Base-by-base conservation (phyloP, 306 rosid genomes). In the Lathyrus aphaca region DNA sequence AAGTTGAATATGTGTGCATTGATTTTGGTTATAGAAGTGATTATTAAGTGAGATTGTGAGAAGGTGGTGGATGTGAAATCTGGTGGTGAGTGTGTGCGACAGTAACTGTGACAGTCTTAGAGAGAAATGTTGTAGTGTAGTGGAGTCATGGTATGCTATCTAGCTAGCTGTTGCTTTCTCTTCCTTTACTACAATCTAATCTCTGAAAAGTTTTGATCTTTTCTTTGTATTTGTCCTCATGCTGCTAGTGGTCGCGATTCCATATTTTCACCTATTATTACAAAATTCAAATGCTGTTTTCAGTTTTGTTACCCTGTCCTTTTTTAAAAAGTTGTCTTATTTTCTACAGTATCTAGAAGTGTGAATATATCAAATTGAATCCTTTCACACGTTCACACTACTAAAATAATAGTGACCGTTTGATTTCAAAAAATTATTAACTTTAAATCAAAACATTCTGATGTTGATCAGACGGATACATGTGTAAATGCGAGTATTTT, bases 191-290 rank as follows among this genome's bases (percentile, higher is more conserved):
- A 1, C 43, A 37, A 18, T 68, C 73, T 64, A 57, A 64, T 66
- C 68, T 61, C 73, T 72, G 49, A 72, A 81, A 81, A 76, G 79
- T 45, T 72, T 68, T 18, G 25, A 75, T 67, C 64, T 67, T 46
- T 81, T 42, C 5, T 40, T 72, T 80, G 80, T 27, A 17, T 32
- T 25, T 12, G 27, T 70, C 81, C 71, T 66, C 45, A 49, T 13
- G 35, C 74, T 16, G 42, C 77, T 43, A 3, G 29, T 17, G 48
- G 39, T 56, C 63, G 65, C 17, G 13, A 3, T 55, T 6, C 6
- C 35, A 1, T 11, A 39, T 21, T 38, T 54, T 18, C 21, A 18
- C n/a, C 13, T 7, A 15, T 3, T 7, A 15, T 3, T 68, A 17
- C 54, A 15, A 27, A 38, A 5, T 55, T 66, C 78, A 66, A 58